Evolutionary conservation across 345 rosid species (phyloP).

Genomic region (Trapa bicornis): DNA sequence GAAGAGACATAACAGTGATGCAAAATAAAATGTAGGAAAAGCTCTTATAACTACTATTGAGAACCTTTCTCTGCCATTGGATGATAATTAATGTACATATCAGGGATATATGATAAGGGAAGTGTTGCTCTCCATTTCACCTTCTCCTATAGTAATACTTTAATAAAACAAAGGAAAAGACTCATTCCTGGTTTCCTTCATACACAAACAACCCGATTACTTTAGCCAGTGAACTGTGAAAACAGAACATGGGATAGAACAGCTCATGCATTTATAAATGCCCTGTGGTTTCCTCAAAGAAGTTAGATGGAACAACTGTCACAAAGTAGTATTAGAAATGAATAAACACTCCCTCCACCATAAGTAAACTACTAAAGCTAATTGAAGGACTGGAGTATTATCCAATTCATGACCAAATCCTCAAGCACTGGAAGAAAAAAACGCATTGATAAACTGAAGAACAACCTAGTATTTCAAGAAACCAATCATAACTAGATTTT

Average conservation of each 20-base stretch:
- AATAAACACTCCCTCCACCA: background rate
- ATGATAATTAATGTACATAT: too few relatives aligned
- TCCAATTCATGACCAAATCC: background rate
- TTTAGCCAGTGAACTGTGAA: constrained; percentile 5
- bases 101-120: too few relatives aligned
- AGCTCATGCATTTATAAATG: background rate
- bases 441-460: background rate
- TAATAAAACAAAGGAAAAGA: background rate
- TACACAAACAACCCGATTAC: background rate
- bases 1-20: too few relatives aligned
- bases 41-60: too few relatives aligned
- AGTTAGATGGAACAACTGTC: background rate
- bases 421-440: background rate
- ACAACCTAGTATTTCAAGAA: background rate
- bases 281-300: background rate
- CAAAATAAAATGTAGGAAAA: too few relatives aligned
- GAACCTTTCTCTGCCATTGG: too few relatives aligned
- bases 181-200: background rate
- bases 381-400: background rate
- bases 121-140: too few relatives aligned
- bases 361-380: background rate
- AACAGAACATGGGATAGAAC: background rate
- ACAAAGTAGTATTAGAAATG: background rate
- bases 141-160: too few relatives aligned
- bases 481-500: background rate